Percentiles rank a stretch among this genome's conserved stretches.
Evolutionary conservation across 164 flowering plant genomes (phyloP).

Genomic region (Echeveria elegans): DNA sequence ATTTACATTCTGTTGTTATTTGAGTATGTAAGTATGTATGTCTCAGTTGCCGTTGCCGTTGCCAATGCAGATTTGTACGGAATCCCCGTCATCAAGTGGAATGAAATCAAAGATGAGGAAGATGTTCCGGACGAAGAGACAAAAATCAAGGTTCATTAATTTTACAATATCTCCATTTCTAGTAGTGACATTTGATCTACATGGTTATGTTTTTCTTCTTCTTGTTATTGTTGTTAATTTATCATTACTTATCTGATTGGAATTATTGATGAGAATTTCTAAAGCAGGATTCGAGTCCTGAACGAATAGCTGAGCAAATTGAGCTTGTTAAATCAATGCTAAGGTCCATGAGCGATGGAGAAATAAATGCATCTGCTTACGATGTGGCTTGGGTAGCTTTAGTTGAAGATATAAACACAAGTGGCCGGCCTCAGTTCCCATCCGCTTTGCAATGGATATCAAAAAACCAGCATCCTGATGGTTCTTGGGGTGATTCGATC

Average conservation of each 20-base stretch:
- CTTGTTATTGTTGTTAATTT: neutral
- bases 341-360: slow-evolving; percentile 64
- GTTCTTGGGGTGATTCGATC: slow-evolving; percentile 81
- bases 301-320: slow-evolving; percentile 24
- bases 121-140: slow-evolving; percentile 11
- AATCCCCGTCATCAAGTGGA: slow-evolving; percentile 26
- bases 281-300: slow-evolving; percentile 8
- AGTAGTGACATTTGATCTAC: too few species aligned
- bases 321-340: slow-evolving; percentile 34
- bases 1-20: neutral
- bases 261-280: neutral
- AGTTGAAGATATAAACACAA: slow-evolving; percentile 38
- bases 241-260: neutral
- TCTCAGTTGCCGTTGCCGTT: neutral
- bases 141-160: slow-evolving; percentile 12
- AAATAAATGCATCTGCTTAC: slow-evolving; percentile 68
- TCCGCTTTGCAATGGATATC: slow-evolving; percentile 58
- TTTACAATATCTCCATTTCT: neutral
- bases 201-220: neutral
- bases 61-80: slow-evolving; percentile 17
- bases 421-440: slow-evolving; percentile 67
- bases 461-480: slow-evolving; percentile 65
- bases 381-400: slow-evolving; percentile 96
- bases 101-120: slow-evolving; percentile 25
- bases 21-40: neutral